Conservation (phyloP, 2,329 filamentous ascomycete genomes). For the Ramularia collo-cygni region DNA sequence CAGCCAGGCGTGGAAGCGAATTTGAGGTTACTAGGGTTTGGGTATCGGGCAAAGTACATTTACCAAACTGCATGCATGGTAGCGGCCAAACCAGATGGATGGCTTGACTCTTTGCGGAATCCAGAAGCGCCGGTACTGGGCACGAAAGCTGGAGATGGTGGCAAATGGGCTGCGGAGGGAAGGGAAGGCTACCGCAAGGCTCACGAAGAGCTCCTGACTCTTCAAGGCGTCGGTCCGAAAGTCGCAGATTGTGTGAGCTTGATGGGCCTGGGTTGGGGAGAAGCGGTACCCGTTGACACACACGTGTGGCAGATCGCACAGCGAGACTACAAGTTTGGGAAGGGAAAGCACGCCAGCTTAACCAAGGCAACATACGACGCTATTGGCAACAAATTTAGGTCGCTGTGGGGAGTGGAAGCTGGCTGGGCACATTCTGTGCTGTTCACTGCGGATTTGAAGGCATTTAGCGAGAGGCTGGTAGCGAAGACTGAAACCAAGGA, state of each 20-base stretch:
- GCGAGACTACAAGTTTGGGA: conserved; percentile 88
- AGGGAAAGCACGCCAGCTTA: conserved; percentile 72
- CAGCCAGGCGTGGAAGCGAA: conserved; percentile 69
- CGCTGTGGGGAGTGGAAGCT: conserved; percentile 85
- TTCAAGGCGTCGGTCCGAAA: conserved; percentile 91
- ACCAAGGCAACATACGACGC: conserved; percentile 85
- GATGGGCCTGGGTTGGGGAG: conserved; percentile 93
- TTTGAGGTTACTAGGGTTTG: conserved; percentile 79
- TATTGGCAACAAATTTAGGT: conserved; percentile 81
- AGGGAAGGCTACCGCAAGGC: conserved; percentile 67
- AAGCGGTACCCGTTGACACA: conserved; percentile 92
- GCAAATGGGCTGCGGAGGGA: conserved; percentile 44
- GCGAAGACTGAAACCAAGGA: conserved; percentile 44
- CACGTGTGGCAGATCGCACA: conserved; percentile 99
- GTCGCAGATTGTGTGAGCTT: conserved; percentile 94
- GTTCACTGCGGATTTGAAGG: conserved; percentile 84
- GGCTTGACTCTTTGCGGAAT: conserved; percentile 74
- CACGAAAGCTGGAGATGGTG: conserved; percentile 36
- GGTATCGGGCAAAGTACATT: conserved; percentile 90
- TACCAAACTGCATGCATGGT: conserved; percentile 76
- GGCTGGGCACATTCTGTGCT: conserved; percentile 97
- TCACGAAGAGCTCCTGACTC: conserved; percentile 67
- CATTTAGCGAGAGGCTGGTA: conserved; percentile 65
- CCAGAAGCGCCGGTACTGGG: conserved; percentile 61
- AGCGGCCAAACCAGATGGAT: conserved; percentile 57